Base-by-base conservation (phyloP, 2,329 filamentous ascomycete species). In the Rugonectria rugulosa region DNA sequence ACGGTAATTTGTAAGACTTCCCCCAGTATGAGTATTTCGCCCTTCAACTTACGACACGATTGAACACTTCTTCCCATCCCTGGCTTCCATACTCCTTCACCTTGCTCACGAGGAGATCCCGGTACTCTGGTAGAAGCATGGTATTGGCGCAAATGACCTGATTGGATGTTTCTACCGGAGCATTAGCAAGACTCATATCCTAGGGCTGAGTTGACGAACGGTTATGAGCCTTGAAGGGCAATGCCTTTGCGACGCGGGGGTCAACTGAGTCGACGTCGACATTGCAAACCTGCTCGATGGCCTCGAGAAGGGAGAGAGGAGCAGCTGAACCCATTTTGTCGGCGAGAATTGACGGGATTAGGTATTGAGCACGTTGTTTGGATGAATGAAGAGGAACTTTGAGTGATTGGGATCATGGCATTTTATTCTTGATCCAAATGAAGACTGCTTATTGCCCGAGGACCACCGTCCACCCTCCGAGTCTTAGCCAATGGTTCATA, bases 161-260 rank as follows among this genome's bases (percentile, higher is more conserved):
- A 40, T 64, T 64, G 11, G 62, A 64, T 8, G 62, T 64, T 43
- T 64, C 60, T 63, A 36, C 8, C 14, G 14, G 29, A 36, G 29
- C 11, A 19, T 50, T 12, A 48, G n/a, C 15, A 3, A 5, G 10
- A 2, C 14, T 8, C 27, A 15, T 23, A 3, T 9, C 12, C 11
- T 6, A 24, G 4, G 2, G 20, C 23, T 17, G 3, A 10, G 15
- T 26, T 5, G 8, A 41, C 57, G 10, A 49, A 64, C 62, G 62
- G 46, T 64, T 64, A 40, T 62, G 60, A 21, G 55, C 45, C 6
- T 50, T 64, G 47, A 64, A 64, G 2, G 62, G 62, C 19, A 64
- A 26, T 27, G 52, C 50, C 24, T 34, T 60, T 40, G 60, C 53
- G 15, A 62, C 48, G 11, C 49, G 48, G 4, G 62, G 60, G 27